Evolutionary conservation across 805 yeast species (phyloP).

Genomic region (Candida dajiaensis): DNA sequence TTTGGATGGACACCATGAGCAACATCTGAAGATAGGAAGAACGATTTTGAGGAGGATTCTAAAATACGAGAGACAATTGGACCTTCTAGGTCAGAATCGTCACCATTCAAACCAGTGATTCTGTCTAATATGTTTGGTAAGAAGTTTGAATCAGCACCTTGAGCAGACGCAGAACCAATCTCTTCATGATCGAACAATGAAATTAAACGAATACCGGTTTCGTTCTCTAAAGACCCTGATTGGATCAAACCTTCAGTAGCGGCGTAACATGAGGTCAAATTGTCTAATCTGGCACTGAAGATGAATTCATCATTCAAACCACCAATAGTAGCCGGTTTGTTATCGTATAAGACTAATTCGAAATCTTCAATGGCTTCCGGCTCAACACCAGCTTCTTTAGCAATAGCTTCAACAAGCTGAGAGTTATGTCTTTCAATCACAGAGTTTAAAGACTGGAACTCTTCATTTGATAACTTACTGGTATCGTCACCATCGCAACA

Average conservation of each 20-base stretch:
- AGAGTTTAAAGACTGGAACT: conserved; percentile 58
- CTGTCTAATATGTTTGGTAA: conserved; percentile 74
- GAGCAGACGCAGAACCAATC: conserved; percentile 88
- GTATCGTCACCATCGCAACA: conserved; percentile 47
- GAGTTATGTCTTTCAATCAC: conserved; percentile 73
- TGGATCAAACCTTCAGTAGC: conserved; percentile 67
- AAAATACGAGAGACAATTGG: conserved; percentile 35
- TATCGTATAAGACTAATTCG: conserved; percentile 80
- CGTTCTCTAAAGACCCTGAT: conserved; percentile 40
- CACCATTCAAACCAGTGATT: conserved; percentile 41
- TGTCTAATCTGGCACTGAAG: conserved; percentile 88
- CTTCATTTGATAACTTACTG: conserved; percentile 41
- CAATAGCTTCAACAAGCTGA: conserved; percentile 63
- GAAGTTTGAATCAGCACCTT: conserved; percentile 94
- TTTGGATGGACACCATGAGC: conserved; percentile 98
- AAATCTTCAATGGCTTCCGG: conserved; percentile 75
- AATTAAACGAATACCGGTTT: conserved; percentile 60
- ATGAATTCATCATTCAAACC: conserved; percentile 89
- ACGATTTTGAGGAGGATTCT: conserved; percentile 68
- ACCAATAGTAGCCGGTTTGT: conserved; percentile 77
- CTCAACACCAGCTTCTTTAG: conserved; percentile 51
- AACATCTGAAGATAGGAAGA: conserved; percentile 88
- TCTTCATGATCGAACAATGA: conserved; percentile 95
- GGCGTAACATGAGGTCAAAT: conserved; percentile 80
- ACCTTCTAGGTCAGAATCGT: conserved; percentile 23